Evolutionary conservation across 768 basidiomycete species (phyloP), one percentile per base, ranked within the genome.

Genomic region (Lentinula raphanica): DNA sequence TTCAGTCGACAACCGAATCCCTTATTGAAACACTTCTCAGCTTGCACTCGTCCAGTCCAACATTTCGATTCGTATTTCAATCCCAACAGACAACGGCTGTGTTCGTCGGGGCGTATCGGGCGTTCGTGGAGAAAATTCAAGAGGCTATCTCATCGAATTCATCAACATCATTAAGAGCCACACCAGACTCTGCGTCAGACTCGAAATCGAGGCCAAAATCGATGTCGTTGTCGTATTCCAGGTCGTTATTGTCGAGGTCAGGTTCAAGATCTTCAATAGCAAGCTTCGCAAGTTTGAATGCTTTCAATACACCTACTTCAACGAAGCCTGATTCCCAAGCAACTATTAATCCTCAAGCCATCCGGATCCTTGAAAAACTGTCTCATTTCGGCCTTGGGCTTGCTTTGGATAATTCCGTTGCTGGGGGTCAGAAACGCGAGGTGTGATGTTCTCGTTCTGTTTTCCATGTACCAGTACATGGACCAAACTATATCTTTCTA

Each of bases 61-160:
- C 83, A 0, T 92, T 93, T 70, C 83, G 88, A 12, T 80, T 86
- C 56, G 67, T 87, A 1, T 92, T 93, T 72, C 83, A 78, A 62
- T 90, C 87, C 0, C 86, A 88, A 56, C 84, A 82, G 56, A 81
- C 81, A 9, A 87, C 86, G 0, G 83, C 85, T 56, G 60, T 84
- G 8, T 89, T 90, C 60, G 74, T 91, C 7, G 81, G 85, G 25
- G 81, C 82, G 21, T 86, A 85, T 67, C 80, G 79, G 62, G 64
- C 73, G 2, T 88, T 87, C 65, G 77, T 83, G 0, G 62, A 70
- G 8, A 75, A 74, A 46, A 65, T 86, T 0, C n/a, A n/a, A n/a
- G n/a, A n/a, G n/a, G n/a, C n/a, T n/a, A n/a, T n/a, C n/a, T n/a
- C n/a, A n/a, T n/a, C n/a, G n/a, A n/a, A n/a, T n/a, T n/a, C n/a